Percentiles rank a stretch among this genome's conserved stretches.
phyloP scores from a whole-genome alignment of 2,329 filamentous ascomycete genomes.

The Biscogniauxia marginata region DNA sequence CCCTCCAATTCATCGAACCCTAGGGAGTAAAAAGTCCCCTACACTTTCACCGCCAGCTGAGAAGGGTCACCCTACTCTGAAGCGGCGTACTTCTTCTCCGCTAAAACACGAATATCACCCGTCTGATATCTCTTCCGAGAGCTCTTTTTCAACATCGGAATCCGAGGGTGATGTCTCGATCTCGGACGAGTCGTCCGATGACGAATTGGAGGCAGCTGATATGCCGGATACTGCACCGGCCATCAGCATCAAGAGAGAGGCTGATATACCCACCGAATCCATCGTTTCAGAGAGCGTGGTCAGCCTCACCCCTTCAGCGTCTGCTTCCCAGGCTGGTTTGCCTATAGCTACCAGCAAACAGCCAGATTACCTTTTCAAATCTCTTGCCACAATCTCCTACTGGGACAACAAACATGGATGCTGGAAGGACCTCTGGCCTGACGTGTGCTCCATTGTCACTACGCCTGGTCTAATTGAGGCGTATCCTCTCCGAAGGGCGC shows the following conservation, averaged over 20 bases:
- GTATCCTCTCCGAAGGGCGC: conserved; percentile 42
- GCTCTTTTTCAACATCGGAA: conserved; percentile 26
- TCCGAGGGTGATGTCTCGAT: conserved; percentile 50
- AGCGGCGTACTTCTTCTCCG: conserved; percentile 82
- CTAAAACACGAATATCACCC: conserved; percentile 97
- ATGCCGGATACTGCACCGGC: conserved; percentile 59
- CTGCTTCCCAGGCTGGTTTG: conserved; percentile 68
- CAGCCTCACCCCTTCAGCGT: conserved; percentile 76
- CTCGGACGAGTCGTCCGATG: conserved; percentile 46
- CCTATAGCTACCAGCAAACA: conserved; percentile 48
- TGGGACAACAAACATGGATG: conserved; percentile 60
- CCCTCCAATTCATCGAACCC: conserved; percentile 52
- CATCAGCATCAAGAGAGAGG: conserved; percentile 51
- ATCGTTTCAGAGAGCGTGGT: conserved; percentile 44
- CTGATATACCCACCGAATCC: conserved; percentile 35
- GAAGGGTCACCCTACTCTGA: conserved; percentile 44
- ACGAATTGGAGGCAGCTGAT: conserved; percentile 60
- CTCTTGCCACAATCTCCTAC: conserved; percentile 56
- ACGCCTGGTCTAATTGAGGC: conserved; percentile 60
- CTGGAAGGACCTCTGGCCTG: conserved; percentile 58
- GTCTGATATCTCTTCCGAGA: conserved; percentile 62
- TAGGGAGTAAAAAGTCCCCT: conserved; percentile 39
- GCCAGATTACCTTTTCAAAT: conserved; percentile 45
- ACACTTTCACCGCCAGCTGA: conserved; percentile 48
- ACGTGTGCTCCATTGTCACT: conserved; percentile 55